Percentiles rank a stretch among this genome's conserved stretches.
These are phyloP conservation scores for Tetrahymena elliotti DNA, from an alignment of 73 alveolate species.

Conservation along the genomic window DNA sequence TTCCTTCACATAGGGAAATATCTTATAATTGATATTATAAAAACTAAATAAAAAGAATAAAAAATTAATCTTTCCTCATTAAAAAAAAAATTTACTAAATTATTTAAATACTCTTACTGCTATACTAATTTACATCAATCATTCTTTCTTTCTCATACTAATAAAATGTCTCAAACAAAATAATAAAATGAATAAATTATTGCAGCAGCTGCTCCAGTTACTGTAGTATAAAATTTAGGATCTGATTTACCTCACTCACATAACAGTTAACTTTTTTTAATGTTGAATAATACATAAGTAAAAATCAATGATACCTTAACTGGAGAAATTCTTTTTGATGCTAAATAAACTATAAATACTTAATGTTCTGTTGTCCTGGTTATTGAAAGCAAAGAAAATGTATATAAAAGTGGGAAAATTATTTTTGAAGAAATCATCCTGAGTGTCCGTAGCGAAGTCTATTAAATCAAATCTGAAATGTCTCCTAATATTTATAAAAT, in stretches of 20 bases:
- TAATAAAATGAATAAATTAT: no score
- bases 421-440: background rate
- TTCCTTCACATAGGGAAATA: no score
- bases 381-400: background rate
- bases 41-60: background rate
- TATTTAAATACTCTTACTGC: background rate
- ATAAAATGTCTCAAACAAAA: background rate
- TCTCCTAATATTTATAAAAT: background rate
- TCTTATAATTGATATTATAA: no score
- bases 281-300: background rate
- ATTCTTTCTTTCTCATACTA: background rate
- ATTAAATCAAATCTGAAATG: background rate
- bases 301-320: background rate
- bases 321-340: background rate
- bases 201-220: background rate
- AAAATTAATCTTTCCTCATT: background rate
- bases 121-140: background rate
- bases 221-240: background rate
- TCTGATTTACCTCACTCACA: background rate
- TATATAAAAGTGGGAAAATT: background rate
- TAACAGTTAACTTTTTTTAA: background rate
- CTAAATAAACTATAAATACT: background rate
- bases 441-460: background rate
- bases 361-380: background rate
- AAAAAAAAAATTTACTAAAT: no score